Percentiles rank a stretch among this genome's conserved stretches.
Conservation (phyloP, 805 yeast genomes). For the Osmozyma mogii region DNA sequence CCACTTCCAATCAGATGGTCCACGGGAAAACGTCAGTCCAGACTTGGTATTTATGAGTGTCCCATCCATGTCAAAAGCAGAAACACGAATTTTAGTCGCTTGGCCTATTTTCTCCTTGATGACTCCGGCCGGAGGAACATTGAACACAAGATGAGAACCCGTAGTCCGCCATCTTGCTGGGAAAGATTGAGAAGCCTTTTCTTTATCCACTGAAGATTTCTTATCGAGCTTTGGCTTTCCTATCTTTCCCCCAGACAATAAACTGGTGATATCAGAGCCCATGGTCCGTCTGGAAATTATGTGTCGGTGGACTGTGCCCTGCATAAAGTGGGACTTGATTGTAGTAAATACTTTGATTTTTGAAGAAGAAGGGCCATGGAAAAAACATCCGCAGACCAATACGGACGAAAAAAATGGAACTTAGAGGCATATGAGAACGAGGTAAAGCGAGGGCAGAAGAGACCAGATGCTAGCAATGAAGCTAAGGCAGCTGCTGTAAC, state of each 20-base stretch:
- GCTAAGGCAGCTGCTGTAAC: slow-evolving; percentile 5
- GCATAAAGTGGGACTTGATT: too few species aligned
- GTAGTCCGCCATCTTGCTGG: slow-evolving; percentile 27
- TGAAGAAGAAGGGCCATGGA: slow-evolving; percentile 9
- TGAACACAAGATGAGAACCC: slow-evolving; percentile 38
- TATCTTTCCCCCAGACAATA: too few species aligned
- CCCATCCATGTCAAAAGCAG: slow-evolving; percentile 81
- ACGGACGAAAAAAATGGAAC: slow-evolving; percentile 71
- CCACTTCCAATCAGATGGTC: slow-evolving; percentile 69
- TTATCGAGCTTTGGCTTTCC: slow-evolving; percentile 1
- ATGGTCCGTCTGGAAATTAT: too few species aligned
- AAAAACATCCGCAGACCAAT: slow-evolving; percentile 30
- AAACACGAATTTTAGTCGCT: slow-evolving; percentile 28
- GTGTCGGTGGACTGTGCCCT: too few species aligned
- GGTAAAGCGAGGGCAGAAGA: slow-evolving; percentile 27
- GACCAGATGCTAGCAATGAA: slow-evolving; percentile 1
- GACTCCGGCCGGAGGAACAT: slow-evolving; percentile 22
- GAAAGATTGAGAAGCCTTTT: too few species aligned
- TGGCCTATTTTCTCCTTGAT: not conserved
- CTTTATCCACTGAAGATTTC: not conserved
- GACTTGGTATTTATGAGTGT: slow-evolving; percentile 66
- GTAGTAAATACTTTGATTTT: not conserved
- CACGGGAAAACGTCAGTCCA: slow-evolving; percentile 48
- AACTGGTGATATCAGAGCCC: slow-evolving; percentile 1
- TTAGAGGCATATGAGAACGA: slow-evolving; percentile 51